A percentile compares a stretch with the other conserved stretches of the same genome.
These are phyloP conservation scores for Mucuna pruriens DNA, from an alignment of 306 rosid species.

Conservation along the genomic window DNA sequence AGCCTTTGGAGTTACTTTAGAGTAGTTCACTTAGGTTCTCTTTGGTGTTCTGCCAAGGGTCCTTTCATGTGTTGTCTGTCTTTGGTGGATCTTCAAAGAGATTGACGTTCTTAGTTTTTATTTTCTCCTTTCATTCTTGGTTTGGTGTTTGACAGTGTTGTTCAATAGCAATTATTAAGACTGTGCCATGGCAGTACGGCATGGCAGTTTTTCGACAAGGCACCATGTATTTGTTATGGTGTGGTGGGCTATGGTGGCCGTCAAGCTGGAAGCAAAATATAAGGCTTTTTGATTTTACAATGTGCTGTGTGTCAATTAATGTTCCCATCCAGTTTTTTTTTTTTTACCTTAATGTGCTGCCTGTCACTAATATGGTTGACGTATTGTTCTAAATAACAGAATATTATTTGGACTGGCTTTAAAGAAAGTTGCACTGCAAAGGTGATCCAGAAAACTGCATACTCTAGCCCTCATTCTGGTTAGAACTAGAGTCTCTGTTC, in stretches of 20 bases:
- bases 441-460: slow-evolving; percentile 68
- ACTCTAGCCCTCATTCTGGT: slow-evolving; percentile 80
- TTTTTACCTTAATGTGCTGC: not conserved
- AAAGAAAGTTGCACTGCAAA: slow-evolving; percentile 73
- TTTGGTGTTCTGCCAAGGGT: not conserved
- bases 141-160: not conserved
- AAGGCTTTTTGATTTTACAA: not conserved
- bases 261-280: not conserved
- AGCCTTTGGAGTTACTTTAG: no score
- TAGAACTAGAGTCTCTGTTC: slow-evolving; percentile 28
- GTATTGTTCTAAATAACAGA: slow-evolving; percentile 50
- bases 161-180: not conserved
- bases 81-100: not conserved
- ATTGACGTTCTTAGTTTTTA: no score
- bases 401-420: slow-evolving; percentile 67
- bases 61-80: not conserved
- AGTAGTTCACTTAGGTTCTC: no score
- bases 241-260: not conserved
- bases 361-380: slow-evolving; percentile 8
- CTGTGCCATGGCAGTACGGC: not conserved
- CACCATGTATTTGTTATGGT: not conserved
- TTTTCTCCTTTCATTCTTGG: no score
- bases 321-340: not conserved
- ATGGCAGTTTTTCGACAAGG: not conserved
- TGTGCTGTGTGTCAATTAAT: slow-evolving; percentile 6